Evolutionary conservation across 176 grass and related monocot species (phyloP).

Genomic region (Phragmites australis): DNA sequence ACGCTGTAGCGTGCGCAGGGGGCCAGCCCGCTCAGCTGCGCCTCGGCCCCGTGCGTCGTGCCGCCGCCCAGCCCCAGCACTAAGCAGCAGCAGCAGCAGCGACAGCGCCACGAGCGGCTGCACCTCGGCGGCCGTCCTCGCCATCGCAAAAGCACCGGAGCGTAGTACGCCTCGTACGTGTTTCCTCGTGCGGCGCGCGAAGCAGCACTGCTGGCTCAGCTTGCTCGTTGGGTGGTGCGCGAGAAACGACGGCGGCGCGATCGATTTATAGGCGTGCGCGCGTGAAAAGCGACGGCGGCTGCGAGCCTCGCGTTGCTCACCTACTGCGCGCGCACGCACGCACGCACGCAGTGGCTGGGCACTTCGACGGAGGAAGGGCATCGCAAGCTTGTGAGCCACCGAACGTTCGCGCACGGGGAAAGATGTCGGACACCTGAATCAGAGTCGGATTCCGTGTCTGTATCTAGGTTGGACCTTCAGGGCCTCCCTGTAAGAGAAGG

Average conservation of each 20-base stretch:
- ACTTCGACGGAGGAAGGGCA: neutral
- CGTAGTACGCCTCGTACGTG: no score
- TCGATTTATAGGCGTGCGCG: conserved; percentile 35
- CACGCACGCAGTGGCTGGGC: neutral
- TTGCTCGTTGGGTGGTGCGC: no score
- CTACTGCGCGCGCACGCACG: neutral
- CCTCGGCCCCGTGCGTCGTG: neutral
- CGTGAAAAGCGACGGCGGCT: neutral
- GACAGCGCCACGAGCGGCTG: neutral
- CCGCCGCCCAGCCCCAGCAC: neutral
- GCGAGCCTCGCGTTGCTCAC: conserved; percentile 50
- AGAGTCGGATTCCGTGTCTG: no score
- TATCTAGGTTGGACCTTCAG: no score
- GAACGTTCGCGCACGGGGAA: no score
- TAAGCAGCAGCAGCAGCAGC: conserved; percentile 22
- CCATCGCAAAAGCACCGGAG: neutral
- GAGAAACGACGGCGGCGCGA: no score
- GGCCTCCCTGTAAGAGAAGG: no score
- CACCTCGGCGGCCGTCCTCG: neutral
- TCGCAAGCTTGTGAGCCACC: conserved; percentile 45
- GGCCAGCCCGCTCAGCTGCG: conserved; percentile 55
- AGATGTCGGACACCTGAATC: no score
- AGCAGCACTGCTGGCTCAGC: neutral
- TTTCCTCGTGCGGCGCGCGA: neutral
- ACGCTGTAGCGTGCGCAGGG: conserved; percentile 62